Base-by-base conservation (phyloP, 257 asterid species). In the Ilex aquifolium region DNA sequence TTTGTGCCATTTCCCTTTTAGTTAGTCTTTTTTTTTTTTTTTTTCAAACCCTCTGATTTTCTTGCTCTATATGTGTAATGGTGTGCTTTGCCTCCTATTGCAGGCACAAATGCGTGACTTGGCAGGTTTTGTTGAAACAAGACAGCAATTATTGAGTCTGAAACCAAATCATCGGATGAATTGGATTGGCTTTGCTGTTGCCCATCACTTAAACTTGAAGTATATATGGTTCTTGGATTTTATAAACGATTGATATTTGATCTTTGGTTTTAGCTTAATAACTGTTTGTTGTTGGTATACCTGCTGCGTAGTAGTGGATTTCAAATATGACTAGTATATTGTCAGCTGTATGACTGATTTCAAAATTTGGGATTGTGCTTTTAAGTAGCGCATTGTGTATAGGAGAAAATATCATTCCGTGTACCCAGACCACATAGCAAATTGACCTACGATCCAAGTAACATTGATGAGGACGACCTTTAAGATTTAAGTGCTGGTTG, bases 81-180 rank as follows among this genome's bases (percentile, higher is more conserved):
- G 27, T 53, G 27, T 53, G 30, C 15, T 53, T 53, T 53, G 27
- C 57, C 57, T 53, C 30, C 27, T 21, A 66, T 71, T 68, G 57
- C 84, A 93, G 99, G 97, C 99, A 54, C 99, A 93, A 80, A 93
- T 93, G 97, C 96, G 97, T 57, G 99, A 93, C 85, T 76, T 93
- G 88, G 84, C 85, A 50, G 99, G 97, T 69, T 93, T 93, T 74
- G 99, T 93, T 57, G 97, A 90, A 79, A 90, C 99, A 73, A 87
- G 97, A 76, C 99, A 87, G 60, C 99, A 82, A 68, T 76, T 93
- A 77, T 93, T 93, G 73, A 82, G 96, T 57, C 76, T 93, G 82
- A 93, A 93, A 70, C 91, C 99, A 71, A 93, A 87, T 60, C 99
- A 93, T 78, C 96, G 99, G 53, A 90, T 93, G 99, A 93, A 93